phyloP scores from a whole-genome alignment of 768 basidiomycete genomes.

The Cyathus striatus region DNA sequence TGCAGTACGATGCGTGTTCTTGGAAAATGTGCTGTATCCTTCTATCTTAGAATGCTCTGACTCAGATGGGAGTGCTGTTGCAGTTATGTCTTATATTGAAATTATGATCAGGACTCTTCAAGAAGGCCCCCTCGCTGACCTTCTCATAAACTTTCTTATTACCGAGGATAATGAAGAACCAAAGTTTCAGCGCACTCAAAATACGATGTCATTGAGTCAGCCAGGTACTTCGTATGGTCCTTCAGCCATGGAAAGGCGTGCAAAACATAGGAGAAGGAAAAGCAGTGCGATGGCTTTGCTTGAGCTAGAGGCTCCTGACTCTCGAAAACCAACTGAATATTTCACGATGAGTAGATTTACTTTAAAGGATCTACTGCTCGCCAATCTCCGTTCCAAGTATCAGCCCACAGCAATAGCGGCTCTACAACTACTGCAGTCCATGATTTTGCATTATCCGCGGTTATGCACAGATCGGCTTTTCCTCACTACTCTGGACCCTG shows the following conservation, averaged over 20 bases:
- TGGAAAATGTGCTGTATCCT: slow-evolving; percentile 91
- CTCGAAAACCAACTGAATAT: slow-evolving; percentile 70
- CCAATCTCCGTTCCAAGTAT: slow-evolving; percentile 68
- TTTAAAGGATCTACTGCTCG: slow-evolving; percentile 80
- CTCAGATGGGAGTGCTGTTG: slow-evolving; percentile 89
- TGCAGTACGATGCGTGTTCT: slow-evolving; percentile 78
- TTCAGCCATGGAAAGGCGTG: slow-evolving; percentile 28
- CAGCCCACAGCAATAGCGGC: slow-evolving; percentile 69
- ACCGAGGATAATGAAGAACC: slow-evolving; percentile 80
- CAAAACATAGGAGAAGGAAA: slow-evolving; percentile 57
- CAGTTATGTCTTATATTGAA: slow-evolving; percentile 94
- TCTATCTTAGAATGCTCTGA: slow-evolving; percentile 92
- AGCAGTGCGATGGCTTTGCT: slow-evolving; percentile 91
- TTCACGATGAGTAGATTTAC: slow-evolving; percentile 89
- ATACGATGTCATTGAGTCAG: slow-evolving; percentile 40
- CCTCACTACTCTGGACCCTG: slow-evolving; percentile 60
- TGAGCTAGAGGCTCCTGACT: slow-evolving; percentile 76
- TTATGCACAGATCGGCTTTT: slow-evolving; percentile 65
- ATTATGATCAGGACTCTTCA: slow-evolving; percentile 76
- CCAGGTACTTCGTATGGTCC: slow-evolving; percentile 25
- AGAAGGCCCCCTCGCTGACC: slow-evolving; percentile 60
- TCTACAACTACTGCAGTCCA: slow-evolving; percentile 73
- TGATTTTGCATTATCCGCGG: slow-evolving; percentile 66
- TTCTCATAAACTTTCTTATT: slow-evolving; percentile 74
- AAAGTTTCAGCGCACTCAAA: slow-evolving; percentile 34